These are phyloP conservation scores for Centella asiatica DNA, from an alignment of 129 eudicot genomes.

Conservation along the genomic window DNA sequence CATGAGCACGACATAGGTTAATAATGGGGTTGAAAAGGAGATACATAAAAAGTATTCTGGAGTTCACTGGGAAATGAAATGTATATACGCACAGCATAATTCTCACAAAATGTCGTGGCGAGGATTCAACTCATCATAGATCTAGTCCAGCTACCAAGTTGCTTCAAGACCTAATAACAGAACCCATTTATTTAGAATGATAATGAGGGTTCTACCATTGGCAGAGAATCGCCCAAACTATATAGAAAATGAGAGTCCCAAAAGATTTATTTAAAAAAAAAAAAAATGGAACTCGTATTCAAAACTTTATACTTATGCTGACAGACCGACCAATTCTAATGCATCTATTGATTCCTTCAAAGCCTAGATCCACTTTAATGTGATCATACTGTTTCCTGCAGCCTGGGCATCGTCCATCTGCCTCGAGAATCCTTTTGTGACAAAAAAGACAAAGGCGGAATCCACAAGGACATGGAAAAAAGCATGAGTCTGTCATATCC, in stretches of 20 bases:
- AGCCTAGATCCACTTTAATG: neutral
- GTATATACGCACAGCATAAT: neutral
- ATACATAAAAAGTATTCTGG: neutral
- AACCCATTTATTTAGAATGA: neutral
- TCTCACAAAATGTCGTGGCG: neutral
- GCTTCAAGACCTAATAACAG: neutral
- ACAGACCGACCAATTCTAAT: no score
- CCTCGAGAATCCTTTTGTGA: constrained; percentile 44
- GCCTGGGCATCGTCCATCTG: constrained; percentile 36
- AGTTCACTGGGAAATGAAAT: neutral
- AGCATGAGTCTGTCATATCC: constrained; percentile 33
- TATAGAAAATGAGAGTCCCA: neutral
- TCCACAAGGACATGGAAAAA: constrained; percentile 38
- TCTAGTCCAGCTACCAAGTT: neutral
- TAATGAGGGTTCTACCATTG: neutral
- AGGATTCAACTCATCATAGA: neutral
- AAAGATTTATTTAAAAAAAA: neutral
- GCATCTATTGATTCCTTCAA: no score
- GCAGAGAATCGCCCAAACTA: neutral
- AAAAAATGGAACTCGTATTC: neutral
- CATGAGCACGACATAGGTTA: neutral
- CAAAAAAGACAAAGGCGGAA: constrained; percentile 35
- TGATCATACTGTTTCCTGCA: constrained; percentile 36
- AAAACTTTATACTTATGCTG: no score
- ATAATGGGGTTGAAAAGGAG: neutral